Percentiles rank a stretch among this genome's conserved stretches.
These are phyloP conservation scores for Candida sanyiensis DNA, from an alignment of 805 yeast species.

Conservation along the genomic window DNA sequence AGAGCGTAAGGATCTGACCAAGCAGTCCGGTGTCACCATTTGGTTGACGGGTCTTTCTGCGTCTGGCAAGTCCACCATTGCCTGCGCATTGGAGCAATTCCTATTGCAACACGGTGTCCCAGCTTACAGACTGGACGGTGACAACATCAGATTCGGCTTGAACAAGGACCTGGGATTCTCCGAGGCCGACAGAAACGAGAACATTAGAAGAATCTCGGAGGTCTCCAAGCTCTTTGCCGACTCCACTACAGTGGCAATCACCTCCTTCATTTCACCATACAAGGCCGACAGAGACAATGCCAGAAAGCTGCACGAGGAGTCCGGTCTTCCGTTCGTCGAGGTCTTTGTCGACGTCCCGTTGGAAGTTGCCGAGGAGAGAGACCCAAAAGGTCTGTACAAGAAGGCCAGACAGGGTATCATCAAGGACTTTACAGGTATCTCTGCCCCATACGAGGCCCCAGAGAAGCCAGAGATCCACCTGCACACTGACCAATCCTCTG, in stretches of 20 bases:
- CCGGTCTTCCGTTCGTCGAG: slow-evolving; percentile 78
- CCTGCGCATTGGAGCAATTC: slow-evolving; percentile 86
- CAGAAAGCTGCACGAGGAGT: slow-evolving; percentile 73
- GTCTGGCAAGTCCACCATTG: slow-evolving; percentile 88
- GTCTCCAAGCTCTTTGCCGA: slow-evolving; percentile 93
- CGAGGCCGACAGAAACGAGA: slow-evolving; percentile 88
- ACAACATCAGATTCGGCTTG: slow-evolving; percentile 88
- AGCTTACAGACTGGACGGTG: slow-evolving; percentile 90
- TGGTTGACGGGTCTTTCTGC: slow-evolving; percentile 97
- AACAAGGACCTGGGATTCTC: slow-evolving; percentile 93
- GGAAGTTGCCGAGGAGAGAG: slow-evolving; percentile 93
- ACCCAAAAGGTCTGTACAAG: slow-evolving; percentile 94
- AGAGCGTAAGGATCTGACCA: slow-evolving; percentile 66
- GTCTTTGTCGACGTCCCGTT: slow-evolving; percentile 91
- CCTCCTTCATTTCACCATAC: slow-evolving; percentile 93
- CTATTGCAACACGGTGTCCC: slow-evolving; percentile 62
- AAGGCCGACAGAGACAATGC: slow-evolving; percentile 79
- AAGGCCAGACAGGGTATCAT: slow-evolving; percentile 94
- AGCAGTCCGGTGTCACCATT: slow-evolving; percentile 82
- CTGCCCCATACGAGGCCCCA: slow-evolving; percentile 96
- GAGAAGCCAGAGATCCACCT: slow-evolving; percentile 76
- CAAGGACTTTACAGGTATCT: slow-evolving; percentile 91
- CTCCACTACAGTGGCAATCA: slow-evolving; percentile 79
- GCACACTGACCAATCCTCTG: slow-evolving; percentile 60
- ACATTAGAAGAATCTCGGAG: slow-evolving; percentile 91